Evolutionary conservation across 345 rosid genomes (phyloP).

Genomic region (Melastoma malabathricum): DNA sequence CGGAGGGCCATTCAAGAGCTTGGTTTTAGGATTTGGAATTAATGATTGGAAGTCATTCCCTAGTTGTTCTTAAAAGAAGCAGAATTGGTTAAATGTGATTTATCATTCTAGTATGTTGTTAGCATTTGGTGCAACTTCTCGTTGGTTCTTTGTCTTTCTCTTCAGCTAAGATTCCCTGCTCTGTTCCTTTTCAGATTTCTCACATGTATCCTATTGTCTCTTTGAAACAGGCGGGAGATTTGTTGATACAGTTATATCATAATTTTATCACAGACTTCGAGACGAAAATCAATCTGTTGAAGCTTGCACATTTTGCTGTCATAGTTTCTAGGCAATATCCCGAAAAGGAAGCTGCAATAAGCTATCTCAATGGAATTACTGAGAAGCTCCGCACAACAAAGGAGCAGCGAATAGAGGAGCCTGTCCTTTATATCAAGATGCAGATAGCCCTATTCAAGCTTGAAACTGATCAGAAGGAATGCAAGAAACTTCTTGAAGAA

Average conservation of each 20-base stretch:
- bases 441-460: conserved; percentile 81
- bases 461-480: conserved; percentile 79
- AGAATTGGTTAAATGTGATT: no score
- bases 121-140: no score
- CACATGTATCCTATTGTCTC: not conserved
- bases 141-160: no score
- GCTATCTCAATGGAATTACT: conserved; percentile 73
- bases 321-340: conserved; percentile 80
- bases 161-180: no score
- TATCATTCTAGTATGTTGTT: no score
- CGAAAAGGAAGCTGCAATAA: conserved; percentile 89
- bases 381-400: conserved; percentile 68
- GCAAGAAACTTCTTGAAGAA: conserved; percentile 84
- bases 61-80: no score
- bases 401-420: conserved; percentile 75
- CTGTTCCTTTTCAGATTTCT: no score
- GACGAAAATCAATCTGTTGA: conserved; percentile 94
- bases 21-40: no score
- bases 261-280: conserved; percentile 94
- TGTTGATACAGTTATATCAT: conserved; percentile 72
- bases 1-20: no score
- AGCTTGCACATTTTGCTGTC: conserved; percentile 94
- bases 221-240: conserved; percentile 76
- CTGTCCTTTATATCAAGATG: conserved; percentile 75
- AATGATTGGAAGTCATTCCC: no score